A percentile compares a stretch with the other conserved stretches of the same genome.
Evolutionary conservation across 345 rosid genomes (phyloP).

Genomic region (Erodium maritimum): DNA sequence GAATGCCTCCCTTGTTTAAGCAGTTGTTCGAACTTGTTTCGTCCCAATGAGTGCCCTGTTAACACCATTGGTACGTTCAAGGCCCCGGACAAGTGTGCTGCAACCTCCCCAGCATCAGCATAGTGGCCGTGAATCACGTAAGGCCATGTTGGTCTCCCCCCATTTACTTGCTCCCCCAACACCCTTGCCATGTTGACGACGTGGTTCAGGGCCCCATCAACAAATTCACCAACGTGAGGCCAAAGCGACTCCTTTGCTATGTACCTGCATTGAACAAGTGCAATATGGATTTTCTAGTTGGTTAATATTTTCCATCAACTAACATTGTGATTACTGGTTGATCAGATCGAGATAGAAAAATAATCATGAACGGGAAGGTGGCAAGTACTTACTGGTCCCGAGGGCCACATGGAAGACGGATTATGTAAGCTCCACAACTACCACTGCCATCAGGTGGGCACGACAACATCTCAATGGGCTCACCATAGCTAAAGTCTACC

Average conservation of each 20-base stretch:
- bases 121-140: conserved; percentile 63
- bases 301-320: not conserved
- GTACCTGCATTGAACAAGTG: conserved; percentile 25
- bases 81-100: conserved; percentile 48
- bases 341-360: not conserved
- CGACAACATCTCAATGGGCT: conserved; percentile 73
- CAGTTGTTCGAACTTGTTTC: conserved; percentile 63
- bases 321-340: not conserved
- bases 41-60: conserved; percentile 56
- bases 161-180: conserved; percentile 43
- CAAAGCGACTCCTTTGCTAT: conserved; percentile 60
- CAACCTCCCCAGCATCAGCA: conserved; percentile 61
- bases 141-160: conserved; percentile 54
- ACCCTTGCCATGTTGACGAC: conserved; percentile 47
- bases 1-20: conserved; percentile 57
- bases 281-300: not conserved
- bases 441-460: conserved; percentile 51
- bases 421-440: conserved; percentile 56
- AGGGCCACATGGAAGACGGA: conserved; percentile 57
- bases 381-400: conserved; percentile 27
- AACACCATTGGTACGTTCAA: conserved; percentile 60
- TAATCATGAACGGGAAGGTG: not conserved
- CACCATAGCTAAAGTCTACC: conserved; percentile 57
- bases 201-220: conserved; percentile 50
- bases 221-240: conserved; percentile 55